Evolutionary conservation across 352 stramenopile species (phyloP), one percentile per base, ranked within the genome.

Genomic region (Pseudoperonospora humuli): DNA sequence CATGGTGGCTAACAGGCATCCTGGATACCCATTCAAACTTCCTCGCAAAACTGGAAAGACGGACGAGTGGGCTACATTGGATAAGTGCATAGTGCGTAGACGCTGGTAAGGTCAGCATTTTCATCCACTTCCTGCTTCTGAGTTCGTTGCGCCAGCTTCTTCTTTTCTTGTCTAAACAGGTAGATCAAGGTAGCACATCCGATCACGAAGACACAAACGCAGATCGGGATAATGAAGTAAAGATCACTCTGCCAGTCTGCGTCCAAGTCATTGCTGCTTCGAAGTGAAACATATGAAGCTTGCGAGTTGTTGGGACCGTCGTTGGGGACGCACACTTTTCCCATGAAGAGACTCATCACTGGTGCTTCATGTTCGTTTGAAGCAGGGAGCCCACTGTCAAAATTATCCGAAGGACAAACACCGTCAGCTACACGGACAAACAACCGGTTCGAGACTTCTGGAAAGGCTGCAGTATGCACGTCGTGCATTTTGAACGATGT

Each of bases 201-300:
- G n/a, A n/a, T n/a, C n/a, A n/a, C n/a, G n/a, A 85, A 83, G 9
- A 65, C 25, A n/a, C 49, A 46, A n/a, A 67, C 62, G 6, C 60
- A 67, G n/a, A 78, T 20, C 17, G 79, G 28, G 9, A 80, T 47
- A 15, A 76, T 60, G 7, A 80, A 41, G 1, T 39, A 47, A 18
- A 59, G 51, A 24, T 69, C 61, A 2, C 34, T 9, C n/a, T 55
- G 23, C n/a, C n/a, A n/a, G n/a, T n/a, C n/a, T 50, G 43, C 47
- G 42, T 49, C 39, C 9, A 32, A 62, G 14, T 48, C n/a, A n/a
- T n/a, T n/a, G n/a, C n/a, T n/a, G n/a, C n/a, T n/a, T n/a, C n/a
- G n/a, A n/a, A n/a, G 10, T 5, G 14, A 35, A 15, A 2, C 37
- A n/a, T 37, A 19, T 27, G 27, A 14, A 13, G 1, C 26, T 5